Conservation (phyloP, 148 eudicot species). For the Silene latifolia region DNA sequence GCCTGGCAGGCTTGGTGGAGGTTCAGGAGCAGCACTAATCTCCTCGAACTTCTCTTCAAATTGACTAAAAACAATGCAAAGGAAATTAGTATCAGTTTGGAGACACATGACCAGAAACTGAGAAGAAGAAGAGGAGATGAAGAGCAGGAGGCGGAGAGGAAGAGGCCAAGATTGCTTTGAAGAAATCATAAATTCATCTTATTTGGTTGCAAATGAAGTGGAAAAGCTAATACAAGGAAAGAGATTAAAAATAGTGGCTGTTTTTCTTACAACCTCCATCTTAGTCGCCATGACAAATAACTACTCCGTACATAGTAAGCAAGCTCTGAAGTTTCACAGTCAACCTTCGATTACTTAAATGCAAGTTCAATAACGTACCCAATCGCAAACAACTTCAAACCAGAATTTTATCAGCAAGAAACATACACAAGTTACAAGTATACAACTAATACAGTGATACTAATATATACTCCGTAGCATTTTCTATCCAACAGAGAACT, state of each 20-base stretch:
- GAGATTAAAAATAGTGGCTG: too few species aligned
- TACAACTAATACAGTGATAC: neutral
- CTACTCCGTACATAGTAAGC: neutral
- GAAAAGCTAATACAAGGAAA: too few species aligned
- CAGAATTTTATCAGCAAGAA: neutral
- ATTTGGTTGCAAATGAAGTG: neutral
- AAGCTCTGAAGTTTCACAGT: neutral
- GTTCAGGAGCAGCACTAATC: conserved; percentile 53
- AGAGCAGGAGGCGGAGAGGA: neutral
- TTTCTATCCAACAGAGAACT: neutral
- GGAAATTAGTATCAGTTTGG: neutral
- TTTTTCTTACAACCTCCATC: neutral
- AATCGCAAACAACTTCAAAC: neutral
- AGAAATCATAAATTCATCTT: neutral
- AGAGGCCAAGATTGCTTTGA: neutral
- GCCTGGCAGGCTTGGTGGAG: conserved; percentile 44
- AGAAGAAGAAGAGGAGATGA: neutral
- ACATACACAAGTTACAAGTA: neutral
- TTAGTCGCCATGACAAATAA: neutral
- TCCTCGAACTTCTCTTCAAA: conserved; percentile 98
- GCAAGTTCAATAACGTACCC: neutral
- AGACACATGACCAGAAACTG: conserved; percentile 7
- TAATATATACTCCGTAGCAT: neutral
- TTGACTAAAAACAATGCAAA: conserved; percentile 48
- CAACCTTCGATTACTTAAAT: neutral